Evolutionary conservation across 2,329 filamentous ascomycete genomes (phyloP).

Genomic region (Tothia fuscella): DNA sequence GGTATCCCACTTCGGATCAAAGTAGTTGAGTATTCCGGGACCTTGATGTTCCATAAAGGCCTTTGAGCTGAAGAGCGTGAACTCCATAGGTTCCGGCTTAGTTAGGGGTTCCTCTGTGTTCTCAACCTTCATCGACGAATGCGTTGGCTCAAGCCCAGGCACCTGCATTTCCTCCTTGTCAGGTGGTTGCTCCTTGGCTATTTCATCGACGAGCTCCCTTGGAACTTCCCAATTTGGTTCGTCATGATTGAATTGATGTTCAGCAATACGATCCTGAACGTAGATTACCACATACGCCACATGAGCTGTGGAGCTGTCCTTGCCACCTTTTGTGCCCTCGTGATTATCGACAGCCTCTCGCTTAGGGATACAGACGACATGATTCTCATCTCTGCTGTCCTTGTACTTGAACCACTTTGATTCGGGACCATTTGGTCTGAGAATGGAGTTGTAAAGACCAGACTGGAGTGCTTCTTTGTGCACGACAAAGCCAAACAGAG

Average conservation of each 20-base stretch:
- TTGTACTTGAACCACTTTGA: slow-evolving; percentile 49
- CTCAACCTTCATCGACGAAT: slow-evolving; percentile 8
- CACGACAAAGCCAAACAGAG: slow-evolving; percentile 47
- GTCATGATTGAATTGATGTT: too few relatives aligned
- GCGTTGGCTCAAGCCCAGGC: background rate
- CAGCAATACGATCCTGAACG: slow-evolving; percentile 37
- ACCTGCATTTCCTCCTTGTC: slow-evolving; percentile 23
- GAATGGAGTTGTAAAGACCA: slow-evolving; percentile 46
- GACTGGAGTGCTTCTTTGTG: slow-evolving; percentile 48
- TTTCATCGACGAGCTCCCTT: slow-evolving; percentile 24
- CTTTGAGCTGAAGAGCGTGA: slow-evolving; percentile 23
- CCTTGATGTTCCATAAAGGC: slow-evolving; percentile 25
- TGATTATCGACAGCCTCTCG: slow-evolving; percentile 42
- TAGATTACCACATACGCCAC: slow-evolving; percentile 46
- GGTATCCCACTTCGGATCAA: slow-evolving; percentile 13
- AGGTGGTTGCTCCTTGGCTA: slow-evolving; percentile 14
- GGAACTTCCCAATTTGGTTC: slow-evolving; percentile 35
- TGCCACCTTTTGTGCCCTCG: slow-evolving; percentile 32
- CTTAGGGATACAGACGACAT: slow-evolving; percentile 44
- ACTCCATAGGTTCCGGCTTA: slow-evolving; percentile 20
- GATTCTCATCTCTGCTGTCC: slow-evolving; percentile 40
- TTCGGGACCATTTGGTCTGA: slow-evolving; percentile 44
- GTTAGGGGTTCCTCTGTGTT: background rate
- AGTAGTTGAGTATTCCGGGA: slow-evolving; percentile 25
- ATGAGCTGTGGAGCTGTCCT: slow-evolving; percentile 27